These are phyloP conservation scores for Spinacia oleracea DNA, from an alignment of 179 eudicot genomes.

Conservation along the genomic window DNA sequence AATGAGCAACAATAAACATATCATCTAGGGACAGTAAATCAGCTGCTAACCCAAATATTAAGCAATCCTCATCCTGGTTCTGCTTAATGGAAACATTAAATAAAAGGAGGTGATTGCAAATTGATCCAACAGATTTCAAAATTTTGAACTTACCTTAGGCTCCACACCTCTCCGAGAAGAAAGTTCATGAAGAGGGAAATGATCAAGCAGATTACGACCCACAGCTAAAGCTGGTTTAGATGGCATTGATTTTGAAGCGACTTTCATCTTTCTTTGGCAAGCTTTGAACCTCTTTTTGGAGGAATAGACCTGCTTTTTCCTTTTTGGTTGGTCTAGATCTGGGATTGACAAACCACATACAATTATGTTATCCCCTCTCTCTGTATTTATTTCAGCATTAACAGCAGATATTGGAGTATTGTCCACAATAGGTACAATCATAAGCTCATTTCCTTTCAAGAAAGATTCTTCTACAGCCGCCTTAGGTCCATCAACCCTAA, in stretches of 20 bases:
- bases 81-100: neutral
- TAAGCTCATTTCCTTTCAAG: conserved; percentile 2
- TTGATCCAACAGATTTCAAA: neutral
- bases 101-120: neutral
- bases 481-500: conserved; percentile 7
- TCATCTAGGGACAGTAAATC: too few species aligned
- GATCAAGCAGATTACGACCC: neutral
- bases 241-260: neutral
- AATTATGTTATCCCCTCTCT: neutral
- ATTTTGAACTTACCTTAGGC: conserved; percentile 20
- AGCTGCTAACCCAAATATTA: too few species aligned
- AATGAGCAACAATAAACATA: too few species aligned
- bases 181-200: neutral
- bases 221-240: conserved; percentile 1
- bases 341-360: conserved; percentile 23
- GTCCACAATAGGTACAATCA: conserved; percentile 25
- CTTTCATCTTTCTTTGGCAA: neutral
- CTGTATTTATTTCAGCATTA: conserved; percentile 5
- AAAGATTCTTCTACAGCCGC: neutral
- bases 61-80: neutral
- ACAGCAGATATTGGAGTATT: conserved; percentile 3
- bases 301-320: neutral
- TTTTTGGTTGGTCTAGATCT: neutral
- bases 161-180: conserved; percentile 6
- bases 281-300: conserved; percentile 19